Conservation (phyloP, 108 stramenopile species). For the Aurantiochytrium sp. region DNA sequence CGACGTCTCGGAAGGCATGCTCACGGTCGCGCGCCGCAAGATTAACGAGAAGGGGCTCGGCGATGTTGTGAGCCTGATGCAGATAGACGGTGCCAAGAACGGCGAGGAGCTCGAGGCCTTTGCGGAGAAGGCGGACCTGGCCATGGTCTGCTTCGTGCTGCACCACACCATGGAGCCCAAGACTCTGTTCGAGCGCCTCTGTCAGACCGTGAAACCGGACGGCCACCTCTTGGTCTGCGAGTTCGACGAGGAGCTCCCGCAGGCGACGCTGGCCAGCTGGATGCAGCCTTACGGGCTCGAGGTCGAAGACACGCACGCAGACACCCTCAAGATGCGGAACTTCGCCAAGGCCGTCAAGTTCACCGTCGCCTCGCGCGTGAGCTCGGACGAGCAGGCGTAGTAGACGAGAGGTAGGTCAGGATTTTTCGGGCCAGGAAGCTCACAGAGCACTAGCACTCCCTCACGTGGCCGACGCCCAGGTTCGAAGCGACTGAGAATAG, state of each 20-base stretch:
- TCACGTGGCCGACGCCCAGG: no score
- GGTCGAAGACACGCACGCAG: background rate
- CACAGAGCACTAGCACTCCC: no score
- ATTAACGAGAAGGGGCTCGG: background rate
- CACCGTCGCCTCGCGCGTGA: background rate
- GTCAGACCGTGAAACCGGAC: background rate
- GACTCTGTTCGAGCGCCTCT: background rate
- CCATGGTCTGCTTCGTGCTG: background rate
- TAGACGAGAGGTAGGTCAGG: no score
- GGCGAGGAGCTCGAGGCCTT: background rate
- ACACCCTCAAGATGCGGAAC: background rate
- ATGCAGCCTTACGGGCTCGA: background rate
- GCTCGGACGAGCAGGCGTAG: no score
- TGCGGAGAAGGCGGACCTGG: background rate
- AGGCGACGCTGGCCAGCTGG: background rate
- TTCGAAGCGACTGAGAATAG: no score
- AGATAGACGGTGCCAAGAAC: background rate
- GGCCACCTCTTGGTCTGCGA: background rate
- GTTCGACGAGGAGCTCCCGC: background rate
- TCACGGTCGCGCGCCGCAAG: background rate
- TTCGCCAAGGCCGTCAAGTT: background rate
- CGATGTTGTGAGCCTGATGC: background rate
- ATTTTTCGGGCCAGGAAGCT: no score
- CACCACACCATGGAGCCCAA: constrained; percentile 12
- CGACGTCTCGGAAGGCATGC: background rate